Evolutionary conservation across 2,329 filamentous ascomycete genomes (phyloP).

Genomic region (Alternaria atra): DNA sequence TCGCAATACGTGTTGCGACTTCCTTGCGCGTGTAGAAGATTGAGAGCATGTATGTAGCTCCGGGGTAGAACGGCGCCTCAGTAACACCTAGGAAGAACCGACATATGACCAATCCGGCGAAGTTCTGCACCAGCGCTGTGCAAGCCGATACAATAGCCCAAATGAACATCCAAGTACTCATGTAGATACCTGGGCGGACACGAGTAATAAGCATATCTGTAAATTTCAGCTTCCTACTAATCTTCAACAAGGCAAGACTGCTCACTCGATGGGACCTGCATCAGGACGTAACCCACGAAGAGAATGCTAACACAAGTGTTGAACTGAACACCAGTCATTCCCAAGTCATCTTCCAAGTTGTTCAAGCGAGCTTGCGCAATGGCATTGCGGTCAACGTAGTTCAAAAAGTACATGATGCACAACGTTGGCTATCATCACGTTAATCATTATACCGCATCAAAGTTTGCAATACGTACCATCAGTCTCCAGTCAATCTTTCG

Average conservation of each 20-base stretch:
- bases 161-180: constrained; percentile 46
- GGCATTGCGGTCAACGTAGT: constrained; percentile 66
- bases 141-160: constrained; percentile 50
- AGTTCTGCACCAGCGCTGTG: constrained; percentile 46
- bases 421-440: constrained; percentile 46
- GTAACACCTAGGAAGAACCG: constrained; percentile 45
- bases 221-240: background rate
- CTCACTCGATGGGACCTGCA: constrained; percentile 50
- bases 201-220: constrained; percentile 52
- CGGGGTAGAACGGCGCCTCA: constrained; percentile 63
- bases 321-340: constrained; percentile 39
- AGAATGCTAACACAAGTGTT: constrained; percentile 63
- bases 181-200: constrained; percentile 44
- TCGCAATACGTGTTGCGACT: constrained; percentile 48
- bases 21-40: constrained; percentile 71
- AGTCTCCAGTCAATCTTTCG: constrained; percentile 45
- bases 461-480: constrained; percentile 27
- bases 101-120: constrained; percentile 43
- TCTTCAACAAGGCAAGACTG: background rate
- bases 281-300: constrained; percentile 58
- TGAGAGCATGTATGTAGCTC: constrained; percentile 68
- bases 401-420: constrained; percentile 55
- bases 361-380: constrained; percentile 71
- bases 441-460: background rate
- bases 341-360: constrained; percentile 65